Evolutionary conservation across 306 rosid species (phyloP), one percentile per base, ranked within the genome.

Genomic region (Ormosia semicastrata): DNA sequence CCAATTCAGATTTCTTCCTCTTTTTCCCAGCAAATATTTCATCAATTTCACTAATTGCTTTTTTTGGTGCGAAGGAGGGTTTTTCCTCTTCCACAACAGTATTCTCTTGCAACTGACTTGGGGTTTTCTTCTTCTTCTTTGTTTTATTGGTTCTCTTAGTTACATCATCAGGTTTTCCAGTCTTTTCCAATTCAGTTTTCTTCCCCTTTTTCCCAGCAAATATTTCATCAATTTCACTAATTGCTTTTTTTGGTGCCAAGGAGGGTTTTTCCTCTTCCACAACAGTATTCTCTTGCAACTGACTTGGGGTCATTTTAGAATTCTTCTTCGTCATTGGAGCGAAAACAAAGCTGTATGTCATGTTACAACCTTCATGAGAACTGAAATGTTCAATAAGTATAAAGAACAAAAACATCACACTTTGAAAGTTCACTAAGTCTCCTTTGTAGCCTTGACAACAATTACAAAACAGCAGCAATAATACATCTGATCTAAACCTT

Each of bases 201-300:
- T 89, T 92, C 85, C 91, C 90, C 83, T 89, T 92, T 52, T 86
- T 86, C 17, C 87, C 84, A 1, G 92, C 86, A 11, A 92, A 94
- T 30, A 94, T 94, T 67, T 90, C 94, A 82, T 94, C 98, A 12
- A 94, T 94, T 84, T 88, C 97, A 67, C 73, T 87, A 3, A 2
- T 66, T 0, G 60, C 34, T 71, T 88, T 88, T 57, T 87, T 89
- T 4, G 11, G 68, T 12, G 32, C 71, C 4, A 84, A 78, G 4
- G 88, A 47, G 60, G 78, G 82, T 8, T 82, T 92, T 54, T 65
- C 79, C 83, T 84, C 85, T 69, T 89, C 84, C 17, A 14, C 67
- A 24, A 14, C 82, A 5, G 46, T 14, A 7, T 83, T 75, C 10
- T 86, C 89, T 76, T 46, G 79, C 65, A 78, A 65, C 68, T 67